These are phyloP conservation scores for Pythium phragmiticola DNA, from an alignment of 352 stramenopile genomes.

Conservation along the genomic window DNA sequence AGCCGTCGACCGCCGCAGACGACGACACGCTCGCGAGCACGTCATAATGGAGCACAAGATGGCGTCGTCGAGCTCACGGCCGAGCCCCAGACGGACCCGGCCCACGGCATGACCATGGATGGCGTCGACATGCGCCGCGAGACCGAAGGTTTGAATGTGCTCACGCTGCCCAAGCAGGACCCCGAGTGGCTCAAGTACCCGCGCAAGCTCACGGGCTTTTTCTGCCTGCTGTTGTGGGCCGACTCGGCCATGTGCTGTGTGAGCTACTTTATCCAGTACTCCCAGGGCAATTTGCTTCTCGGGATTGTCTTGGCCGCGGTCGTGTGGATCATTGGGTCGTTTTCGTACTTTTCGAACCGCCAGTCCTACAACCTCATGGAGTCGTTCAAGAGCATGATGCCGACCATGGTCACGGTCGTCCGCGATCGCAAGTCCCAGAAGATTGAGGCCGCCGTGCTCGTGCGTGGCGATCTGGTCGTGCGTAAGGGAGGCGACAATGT, in stretches of 20 bases:
- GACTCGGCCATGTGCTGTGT: conserved; percentile 54
- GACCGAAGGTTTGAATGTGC: conserved; percentile 43
- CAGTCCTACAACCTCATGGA: conserved; percentile 56
- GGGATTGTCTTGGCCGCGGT: conserved; percentile 47
- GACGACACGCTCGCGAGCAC: conserved; percentile 42
- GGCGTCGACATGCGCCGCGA: conserved; percentile 51
- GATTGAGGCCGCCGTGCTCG: conserved; percentile 54
- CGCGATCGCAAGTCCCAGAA: conserved; percentile 48
- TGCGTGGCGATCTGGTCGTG: conserved; percentile 78
- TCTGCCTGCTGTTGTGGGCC: conserved; percentile 51
- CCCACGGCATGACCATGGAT: conserved; percentile 43
- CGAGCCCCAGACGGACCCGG: conserved; percentile 42
- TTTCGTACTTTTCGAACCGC: conserved; percentile 54
- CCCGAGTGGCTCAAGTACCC: conserved; percentile 58
- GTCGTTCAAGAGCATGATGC: conserved; percentile 64
- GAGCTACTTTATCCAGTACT: conserved; percentile 50
- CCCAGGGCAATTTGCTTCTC: conserved; percentile 45
- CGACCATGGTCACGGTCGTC: conserved; percentile 46
- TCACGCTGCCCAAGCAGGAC: conserved; percentile 54
- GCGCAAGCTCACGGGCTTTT: conserved; percentile 56
- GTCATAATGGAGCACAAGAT: conserved; percentile 60
- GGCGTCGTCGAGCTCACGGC: conserved; percentile 41
- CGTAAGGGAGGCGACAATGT: conserved; percentile 84
- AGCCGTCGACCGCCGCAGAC: conserved; percentile 2
- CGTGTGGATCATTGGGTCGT: conserved; percentile 49